Percentiles rank a stretch among this genome's conserved stretches.
phyloP scores from a whole-genome alignment of 75 land plant species.

The Adiantum capillusveneris region DNA sequence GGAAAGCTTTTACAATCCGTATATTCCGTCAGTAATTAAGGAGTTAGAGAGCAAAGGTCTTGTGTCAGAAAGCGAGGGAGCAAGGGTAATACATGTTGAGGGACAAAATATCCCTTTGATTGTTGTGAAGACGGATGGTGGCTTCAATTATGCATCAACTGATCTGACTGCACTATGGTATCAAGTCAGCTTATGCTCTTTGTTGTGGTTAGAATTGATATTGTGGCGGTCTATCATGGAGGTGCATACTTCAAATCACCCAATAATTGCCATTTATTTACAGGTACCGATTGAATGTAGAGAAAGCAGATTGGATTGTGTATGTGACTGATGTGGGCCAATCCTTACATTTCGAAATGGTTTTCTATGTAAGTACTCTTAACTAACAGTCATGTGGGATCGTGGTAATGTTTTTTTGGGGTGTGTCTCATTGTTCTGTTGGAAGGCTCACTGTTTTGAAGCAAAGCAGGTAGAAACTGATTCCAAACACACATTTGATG shows the following conservation, averaged over 20 bases:
- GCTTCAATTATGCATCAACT: constrained; percentile 94
- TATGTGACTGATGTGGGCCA: constrained; percentile 98
- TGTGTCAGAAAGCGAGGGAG: constrained; percentile 88
- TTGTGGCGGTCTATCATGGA: no score
- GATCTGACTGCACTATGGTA: constrained; percentile 88
- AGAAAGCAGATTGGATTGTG: constrained; percentile 81
- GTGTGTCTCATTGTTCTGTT: no score
- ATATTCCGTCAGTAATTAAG: constrained; percentile 53
- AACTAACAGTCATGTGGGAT: no score
- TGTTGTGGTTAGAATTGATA: no score
- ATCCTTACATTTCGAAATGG: constrained; percentile 82
- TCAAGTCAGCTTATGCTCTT: no score
- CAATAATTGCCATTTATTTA: neutral
- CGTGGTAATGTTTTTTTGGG: no score
- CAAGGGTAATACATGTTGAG: constrained; percentile 71
- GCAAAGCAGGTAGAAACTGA: no score
- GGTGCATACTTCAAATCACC: no score
- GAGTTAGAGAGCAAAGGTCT: constrained; percentile 42
- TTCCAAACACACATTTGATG: no score
- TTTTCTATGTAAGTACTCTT: constrained; percentile 54
- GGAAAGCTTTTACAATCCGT: constrained; percentile 94
- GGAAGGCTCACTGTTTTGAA: no score
- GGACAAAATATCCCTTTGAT: constrained; percentile 81
- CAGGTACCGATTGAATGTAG: constrained; percentile 91
- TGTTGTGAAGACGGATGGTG: constrained; percentile 92